A percentile compares a stretch with the other conserved stretches of the same genome.
phyloP scores from a whole-genome alignment of 805 yeast genomes.

The Nakazawaea ambrosiae region DNA sequence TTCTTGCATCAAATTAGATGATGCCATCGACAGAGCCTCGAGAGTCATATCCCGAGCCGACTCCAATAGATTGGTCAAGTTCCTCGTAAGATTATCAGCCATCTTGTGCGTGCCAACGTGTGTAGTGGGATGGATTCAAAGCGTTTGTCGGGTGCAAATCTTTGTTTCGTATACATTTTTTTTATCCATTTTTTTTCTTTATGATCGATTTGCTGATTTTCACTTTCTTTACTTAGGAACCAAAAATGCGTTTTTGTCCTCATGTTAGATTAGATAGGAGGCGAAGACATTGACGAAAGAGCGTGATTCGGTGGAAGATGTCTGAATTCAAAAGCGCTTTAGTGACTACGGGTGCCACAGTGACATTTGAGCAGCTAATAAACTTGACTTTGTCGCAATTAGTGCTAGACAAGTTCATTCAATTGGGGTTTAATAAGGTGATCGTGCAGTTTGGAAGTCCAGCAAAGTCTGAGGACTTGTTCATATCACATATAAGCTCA shows the following conservation, averaged over 20 bases:
- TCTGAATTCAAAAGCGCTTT: conserved; percentile 27
- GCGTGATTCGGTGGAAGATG: not conserved
- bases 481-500: conserved; percentile 9
- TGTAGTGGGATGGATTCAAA: too few species aligned
- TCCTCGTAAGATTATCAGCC: conserved; percentile 15
- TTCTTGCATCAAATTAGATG: conserved; percentile 23
- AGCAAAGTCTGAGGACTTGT: conserved; percentile 16
- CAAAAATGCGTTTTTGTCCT: too few species aligned
- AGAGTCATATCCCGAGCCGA: conserved; percentile 73
- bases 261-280: not conserved
- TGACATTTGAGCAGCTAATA: conserved; percentile 61
- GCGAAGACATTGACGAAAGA: not conserved
- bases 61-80: conserved; percentile 64
- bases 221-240: too few species aligned
- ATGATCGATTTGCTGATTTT: too few species aligned
- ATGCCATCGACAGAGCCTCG: conserved; percentile 79
- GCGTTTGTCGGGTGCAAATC: not conserved
- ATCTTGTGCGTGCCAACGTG: not conserved
- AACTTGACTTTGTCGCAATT: conserved; percentile 27
- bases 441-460: conserved; percentile 57
- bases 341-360: conserved; percentile 89
- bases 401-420: conserved; percentile 29
- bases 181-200: too few species aligned
- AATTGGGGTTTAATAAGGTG: conserved; percentile 31
- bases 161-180: too few species aligned